Conservation (phyloP, 805 yeast species). For the Komagataella pastoris region DNA sequence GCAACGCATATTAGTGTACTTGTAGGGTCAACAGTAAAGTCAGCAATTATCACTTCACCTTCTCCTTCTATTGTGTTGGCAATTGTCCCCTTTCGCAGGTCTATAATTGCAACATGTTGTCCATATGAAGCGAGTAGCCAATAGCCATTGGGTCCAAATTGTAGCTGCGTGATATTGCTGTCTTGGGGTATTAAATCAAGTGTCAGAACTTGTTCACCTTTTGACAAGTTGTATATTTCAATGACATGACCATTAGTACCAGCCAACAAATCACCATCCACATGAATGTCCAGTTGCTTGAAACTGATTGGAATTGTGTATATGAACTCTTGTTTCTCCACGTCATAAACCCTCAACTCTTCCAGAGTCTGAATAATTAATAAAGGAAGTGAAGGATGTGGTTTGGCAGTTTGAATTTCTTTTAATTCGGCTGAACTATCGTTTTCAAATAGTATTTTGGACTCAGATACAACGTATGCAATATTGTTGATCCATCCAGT, state of each 20-base stretch:
- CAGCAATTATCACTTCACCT: background rate
- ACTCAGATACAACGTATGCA: background rate
- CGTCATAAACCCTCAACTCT: background rate
- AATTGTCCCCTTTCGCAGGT: slow-evolving; percentile 10
- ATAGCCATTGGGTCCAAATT: slow-evolving; percentile 54
- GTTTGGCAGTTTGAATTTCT: background rate
- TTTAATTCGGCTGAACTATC: background rate
- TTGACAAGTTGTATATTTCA: slow-evolving; percentile 24
- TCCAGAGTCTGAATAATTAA: background rate
- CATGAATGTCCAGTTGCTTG: slow-evolving; percentile 10
- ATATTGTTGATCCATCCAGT: background rate
- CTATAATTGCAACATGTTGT: slow-evolving; percentile 7
- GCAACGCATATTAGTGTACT: slow-evolving; percentile 4
- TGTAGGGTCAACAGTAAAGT: background rate
- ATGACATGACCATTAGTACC: slow-evolving; percentile 22
- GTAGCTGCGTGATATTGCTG: slow-evolving; percentile 18
- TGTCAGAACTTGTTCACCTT: slow-evolving; percentile 21
- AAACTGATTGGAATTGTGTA: background rate
- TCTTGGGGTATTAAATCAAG: slow-evolving; percentile 12
- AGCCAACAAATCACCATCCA: slow-evolving; percentile 23
- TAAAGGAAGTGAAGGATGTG: background rate
- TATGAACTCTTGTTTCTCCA: background rate
- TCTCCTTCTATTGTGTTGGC: background rate
- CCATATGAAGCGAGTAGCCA: slow-evolving; percentile 27
- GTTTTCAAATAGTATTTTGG: background rate